phyloP scores from a whole-genome alignment of 352 stramenopile species.

The Phytophthora lateralis region DNA sequence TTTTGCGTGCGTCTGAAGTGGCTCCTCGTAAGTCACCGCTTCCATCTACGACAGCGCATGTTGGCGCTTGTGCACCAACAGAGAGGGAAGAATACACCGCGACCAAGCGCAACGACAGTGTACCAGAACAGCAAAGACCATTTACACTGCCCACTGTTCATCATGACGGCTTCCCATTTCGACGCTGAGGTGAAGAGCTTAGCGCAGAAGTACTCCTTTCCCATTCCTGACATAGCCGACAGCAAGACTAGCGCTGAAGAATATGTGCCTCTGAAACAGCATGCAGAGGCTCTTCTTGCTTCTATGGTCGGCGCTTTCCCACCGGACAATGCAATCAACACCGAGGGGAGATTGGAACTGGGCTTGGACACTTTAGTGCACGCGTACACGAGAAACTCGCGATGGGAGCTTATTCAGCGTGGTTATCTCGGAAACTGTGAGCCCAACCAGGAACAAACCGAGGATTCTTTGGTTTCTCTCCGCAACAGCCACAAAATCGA shows the following conservation, averaged over 20 bases:
- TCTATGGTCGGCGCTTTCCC: conserved; percentile 8
- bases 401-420: conserved; percentile 38
- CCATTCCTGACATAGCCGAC: conserved; percentile 7
- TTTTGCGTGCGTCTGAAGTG: conserved; percentile 50
- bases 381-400: conserved; percentile 14
- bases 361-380: conserved; percentile 21
- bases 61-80: conserved; percentile 48
- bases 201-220: conserved; percentile 20
- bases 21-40: conserved; percentile 56
- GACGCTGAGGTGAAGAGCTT: conserved; percentile 36
- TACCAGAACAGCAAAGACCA: conserved; percentile 10
- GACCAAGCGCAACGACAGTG: neutral
- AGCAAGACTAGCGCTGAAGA: conserved; percentile 9
- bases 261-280: conserved; percentile 13
- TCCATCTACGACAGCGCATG: conserved; percentile 60
- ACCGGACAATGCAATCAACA: conserved; percentile 9
- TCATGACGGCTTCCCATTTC: conserved; percentile 37
- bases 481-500: conserved; percentile 37
- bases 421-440: conserved; percentile 26
- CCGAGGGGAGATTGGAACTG: conserved; percentile 16
- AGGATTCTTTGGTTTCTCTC: conserved; percentile 11
- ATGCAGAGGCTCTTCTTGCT: conserved; percentile 12
- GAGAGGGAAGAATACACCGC: conserved; percentile 31
- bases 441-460: neutral
- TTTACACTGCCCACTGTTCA: conserved; percentile 52